These are phyloP conservation scores for Cruciata laevipes DNA, from an alignment of 257 asterid genomes.

Conservation along the genomic window DNA sequence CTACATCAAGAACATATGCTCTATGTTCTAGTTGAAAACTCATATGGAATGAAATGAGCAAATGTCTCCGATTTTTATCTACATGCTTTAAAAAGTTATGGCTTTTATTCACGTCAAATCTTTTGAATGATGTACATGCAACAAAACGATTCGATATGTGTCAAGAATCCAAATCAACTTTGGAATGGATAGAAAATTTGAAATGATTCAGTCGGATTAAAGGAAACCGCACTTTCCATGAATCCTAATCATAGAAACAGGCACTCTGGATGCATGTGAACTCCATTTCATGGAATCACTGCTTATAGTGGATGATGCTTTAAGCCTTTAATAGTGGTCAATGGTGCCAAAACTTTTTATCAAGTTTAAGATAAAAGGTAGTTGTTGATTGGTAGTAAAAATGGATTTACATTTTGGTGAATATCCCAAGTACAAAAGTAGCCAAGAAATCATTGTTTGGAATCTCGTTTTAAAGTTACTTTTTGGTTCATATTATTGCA, in stretches of 20 bases:
- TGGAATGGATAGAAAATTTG: background rate
- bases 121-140: background rate
- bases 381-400: background rate
- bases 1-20: no score
- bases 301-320: background rate
- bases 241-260: background rate
- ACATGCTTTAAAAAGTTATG: background rate
- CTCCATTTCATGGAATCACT: slow-evolving; percentile 16
- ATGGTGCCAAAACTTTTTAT: background rate
- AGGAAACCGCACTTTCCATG: background rate
- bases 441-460: background rate
- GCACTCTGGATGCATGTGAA: slow-evolving; percentile 2
- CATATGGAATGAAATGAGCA: background rate
- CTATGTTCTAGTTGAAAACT: background rate
- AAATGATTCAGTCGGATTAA: background rate
- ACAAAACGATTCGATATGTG: no score
- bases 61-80: background rate
- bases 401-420: background rate
- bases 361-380: background rate
- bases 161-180: background rate
- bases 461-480: background rate
- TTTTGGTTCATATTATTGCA: background rate
- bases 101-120: background rate
- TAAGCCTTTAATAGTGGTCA: background rate
- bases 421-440: slow-evolving; percentile 7